Base-by-base conservation (phyloP, 2,329 filamentous ascomycete genomes). In the Celoporthe dispersa region DNA sequence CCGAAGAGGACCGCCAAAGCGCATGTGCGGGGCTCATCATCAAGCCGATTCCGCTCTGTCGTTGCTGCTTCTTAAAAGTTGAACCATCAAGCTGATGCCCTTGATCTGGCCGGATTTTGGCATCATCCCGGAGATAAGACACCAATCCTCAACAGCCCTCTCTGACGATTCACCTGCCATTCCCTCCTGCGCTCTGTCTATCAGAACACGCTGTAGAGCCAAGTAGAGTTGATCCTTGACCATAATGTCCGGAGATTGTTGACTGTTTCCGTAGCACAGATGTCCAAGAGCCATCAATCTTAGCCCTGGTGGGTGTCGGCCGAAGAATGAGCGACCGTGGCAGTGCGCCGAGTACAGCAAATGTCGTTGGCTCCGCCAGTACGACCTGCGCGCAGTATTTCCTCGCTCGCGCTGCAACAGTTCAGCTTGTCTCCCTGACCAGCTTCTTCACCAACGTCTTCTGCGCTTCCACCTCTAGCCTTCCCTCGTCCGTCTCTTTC, bases 401-500 rank as follows among this genome's bases (percentile, higher is more conserved):
- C 35, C 31, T n/a, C n/a, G n/a, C 14, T n/a, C 7, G n/a, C 33
- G 25, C 67, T 28, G 31, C 28, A 16, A n/a, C 62, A 51, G 62
- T 70, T 83, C 79, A 87, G 73, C 81, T 84, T 77, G 86, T 77
- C 70, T 87, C 86, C 80, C 86, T 92, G 78, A 92, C 80, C 73
- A 92, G 79, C 79, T 85, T 90, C 77, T 86, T 89, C 22, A 92
- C 92, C 70, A 93, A 77, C 78, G 90, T 92, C 81, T 85, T 89
- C 82, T 95, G 93, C 72, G 86, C 87, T 64, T 91, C 89, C 41
- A 90, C 82, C 3, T 83, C 86, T 73, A 94, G 80, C 2, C 82
- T 83, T 67, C 86, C 86, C 76, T 91, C 87, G 78, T 98, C 94
- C n/a, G 91, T 91, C 78, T 93, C 88, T 75, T 87, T 86, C 63